Base-by-base conservation (phyloP, 2,329 filamentous ascomycete species). In the Colletotrichum sp. region DNA sequence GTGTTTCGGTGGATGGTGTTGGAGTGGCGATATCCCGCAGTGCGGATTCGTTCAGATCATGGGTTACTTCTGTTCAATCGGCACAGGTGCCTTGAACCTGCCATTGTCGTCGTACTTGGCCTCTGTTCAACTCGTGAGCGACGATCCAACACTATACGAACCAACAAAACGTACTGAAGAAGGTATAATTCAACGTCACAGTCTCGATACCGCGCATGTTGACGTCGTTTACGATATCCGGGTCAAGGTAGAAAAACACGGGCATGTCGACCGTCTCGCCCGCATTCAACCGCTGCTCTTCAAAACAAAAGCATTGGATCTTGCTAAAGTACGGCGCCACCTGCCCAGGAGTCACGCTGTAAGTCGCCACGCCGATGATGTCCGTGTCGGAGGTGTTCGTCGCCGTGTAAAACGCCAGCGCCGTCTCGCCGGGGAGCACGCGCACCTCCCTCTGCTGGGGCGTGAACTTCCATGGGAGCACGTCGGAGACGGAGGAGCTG, bases 211-310 rank as follows among this genome's bases (percentile, higher is more conserved):
- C 95, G 85, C 91, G 95, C 96, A 98, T 99, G 78, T 94, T 96
- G 68, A 96, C 88, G 85, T 99, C 97, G 80, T 94, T 96, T 75
- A 96, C 90, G 87, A 99, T 93, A 83, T 99, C 97, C 1, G 97
- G 97, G 82, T 99, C 97, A 79, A 99, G 94, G 85, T 99, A 99
- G 87, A 99, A 99, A 86, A 99, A 99, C 1, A 99, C 98, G 0
- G 97, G 98, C 98, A 99, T 99, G 85, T 99, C 97, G 70, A 99
- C 97, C 60, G 96, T 97, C 89, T 99, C 98, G 60, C 96, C 96
- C 8, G 96, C 96, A 83, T 97, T 96, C 79, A 99, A 86, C 77
- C 98, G 91, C 89, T 99, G 97, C 86, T 96, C 96, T 87, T 99
- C 97, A 81, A 99, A 99, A 85, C 97, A 99, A 86, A 99, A 99